Evolutionary conservation across 306 rosid species (phyloP).

Genomic region (Vigna trinervia): DNA sequence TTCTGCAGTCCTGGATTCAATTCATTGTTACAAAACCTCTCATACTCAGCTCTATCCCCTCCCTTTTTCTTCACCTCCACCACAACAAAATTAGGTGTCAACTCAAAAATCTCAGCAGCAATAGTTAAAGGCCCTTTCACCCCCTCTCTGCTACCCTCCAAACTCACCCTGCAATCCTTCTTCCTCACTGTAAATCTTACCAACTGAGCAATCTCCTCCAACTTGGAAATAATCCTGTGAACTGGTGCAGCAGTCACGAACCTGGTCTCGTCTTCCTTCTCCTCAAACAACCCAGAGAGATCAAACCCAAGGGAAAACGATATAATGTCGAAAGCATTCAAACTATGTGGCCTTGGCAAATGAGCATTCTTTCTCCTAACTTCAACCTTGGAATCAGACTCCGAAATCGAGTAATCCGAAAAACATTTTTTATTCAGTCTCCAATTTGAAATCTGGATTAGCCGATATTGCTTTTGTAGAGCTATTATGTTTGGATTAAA

Average conservation of each 20-base stretch:
- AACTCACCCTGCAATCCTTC: conserved; percentile 86
- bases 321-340: conserved; percentile 90
- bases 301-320: conserved; percentile 82
- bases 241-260: conserved; percentile 78
- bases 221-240: conserved; percentile 69
- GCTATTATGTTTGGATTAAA: too few species aligned
- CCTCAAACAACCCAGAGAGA: conserved; percentile 92
- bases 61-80: conserved; percentile 91
- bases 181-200: conserved; percentile 86
- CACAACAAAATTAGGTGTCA: conserved; percentile 80
- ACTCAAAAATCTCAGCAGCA: conserved; percentile 88
- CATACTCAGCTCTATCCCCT: conserved; percentile 82
- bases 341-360: conserved; percentile 74
- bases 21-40: conserved; percentile 66
- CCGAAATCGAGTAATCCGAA: conserved; percentile 56
- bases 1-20: conserved; percentile 72
- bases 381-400: conserved; percentile 57
- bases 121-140: conserved; percentile 84
- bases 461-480: too few species aligned
- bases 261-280: conserved; percentile 75
- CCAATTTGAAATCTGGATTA: too few species aligned
- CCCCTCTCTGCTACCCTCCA: conserved; percentile 85
- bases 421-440: neutral
- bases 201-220: conserved; percentile 84
- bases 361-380: conserved; percentile 38